Evolutionary conservation across 352 stramenopile genomes (phyloP).

Genomic region (Globisporangium carolinianum): DNA sequence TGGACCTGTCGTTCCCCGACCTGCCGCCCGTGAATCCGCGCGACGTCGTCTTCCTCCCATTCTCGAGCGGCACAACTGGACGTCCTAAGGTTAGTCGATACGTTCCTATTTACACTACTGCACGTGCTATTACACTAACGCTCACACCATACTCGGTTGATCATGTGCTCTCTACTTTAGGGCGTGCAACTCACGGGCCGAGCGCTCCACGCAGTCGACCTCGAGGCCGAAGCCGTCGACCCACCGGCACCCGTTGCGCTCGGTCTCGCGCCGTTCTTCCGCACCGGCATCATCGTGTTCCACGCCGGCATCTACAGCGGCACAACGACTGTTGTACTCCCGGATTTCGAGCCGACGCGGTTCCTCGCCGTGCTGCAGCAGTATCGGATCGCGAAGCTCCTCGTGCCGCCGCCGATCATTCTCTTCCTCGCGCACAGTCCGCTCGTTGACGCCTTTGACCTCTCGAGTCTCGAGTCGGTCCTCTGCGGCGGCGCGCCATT

Average conservation of each 20-base stretch:
- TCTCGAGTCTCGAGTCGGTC: constrained; percentile 58
- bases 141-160: neutral
- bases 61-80: constrained; percentile 91
- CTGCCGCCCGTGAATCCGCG: constrained; percentile 7
- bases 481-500: constrained; percentile 82
- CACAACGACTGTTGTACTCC: constrained; percentile 67
- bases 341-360: constrained; percentile 76
- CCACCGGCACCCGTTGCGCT: constrained; percentile 62
- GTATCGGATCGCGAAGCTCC: constrained; percentile 45
- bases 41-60: constrained; percentile 53
- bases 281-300: constrained; percentile 86
- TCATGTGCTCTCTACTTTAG: neutral
- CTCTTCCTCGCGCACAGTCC: constrained; percentile 80
- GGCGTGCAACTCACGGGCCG: constrained; percentile 83
- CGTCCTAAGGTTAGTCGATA: constrained; percentile 39
- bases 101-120: no score
- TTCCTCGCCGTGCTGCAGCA: constrained; percentile 77
- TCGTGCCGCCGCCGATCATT: constrained; percentile 82
- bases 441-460: constrained; percentile 83
- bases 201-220: constrained; percentile 72
- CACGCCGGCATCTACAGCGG: constrained; percentile 65
- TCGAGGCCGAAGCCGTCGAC: constrained; percentile 44
- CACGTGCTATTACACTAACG: no score
- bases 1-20: constrained; percentile 4
- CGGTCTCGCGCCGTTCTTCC: constrained; percentile 89